Evolutionary conservation across 2,329 filamentous ascomycete species (phyloP), one percentile per base, ranked within the genome.

Genomic region (Penicillium psychrosexuale): DNA sequence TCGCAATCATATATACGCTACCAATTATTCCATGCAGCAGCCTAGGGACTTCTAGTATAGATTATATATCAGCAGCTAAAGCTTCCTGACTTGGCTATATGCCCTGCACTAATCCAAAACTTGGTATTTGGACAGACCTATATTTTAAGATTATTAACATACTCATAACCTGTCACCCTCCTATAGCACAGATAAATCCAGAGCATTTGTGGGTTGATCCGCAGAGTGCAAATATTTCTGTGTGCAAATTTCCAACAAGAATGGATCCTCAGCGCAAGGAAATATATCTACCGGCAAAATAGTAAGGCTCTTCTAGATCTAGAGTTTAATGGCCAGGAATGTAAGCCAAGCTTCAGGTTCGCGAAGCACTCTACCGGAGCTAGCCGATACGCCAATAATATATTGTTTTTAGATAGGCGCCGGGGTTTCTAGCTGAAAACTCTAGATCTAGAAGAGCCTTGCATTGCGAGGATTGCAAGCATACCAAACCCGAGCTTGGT

Each of bases 401-500:
- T 13, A 5, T 15, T 15, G 19, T 24, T 13, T 33, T 28, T 7
- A 22, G 22, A 17, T 36, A 43, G 38, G 1, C 7, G 12, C 33
- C 13, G 13, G 34, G 13, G 12, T 13, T 3, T 46, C 15, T 15
- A 17, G 2, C 13, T 17, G 12, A 17, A 51, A 54, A 12, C 31
- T 37, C 47, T 44, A 59, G 58, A 56, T 57, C 31, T 54, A 19
- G 30, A 27, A 13, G 38, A 40, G n/a, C 58, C 54, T 61, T 63
- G 56, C 58, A 27, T 61, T 55, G 37, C 37, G 33, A 54, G 37
- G 51, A 37, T 28, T 34, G 24, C 31, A 53, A 24, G 15, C 53
- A 62, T 63, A 37, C 61, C 60, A 56, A 27, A 6, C 7, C 19
- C 17, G 15, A 27, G 30, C 38, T 33, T 33, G 12, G 22, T 22